Evolutionary conservation across 805 yeast genomes (phyloP).

Genomic region (Komagataella mondaviorum): DNA sequence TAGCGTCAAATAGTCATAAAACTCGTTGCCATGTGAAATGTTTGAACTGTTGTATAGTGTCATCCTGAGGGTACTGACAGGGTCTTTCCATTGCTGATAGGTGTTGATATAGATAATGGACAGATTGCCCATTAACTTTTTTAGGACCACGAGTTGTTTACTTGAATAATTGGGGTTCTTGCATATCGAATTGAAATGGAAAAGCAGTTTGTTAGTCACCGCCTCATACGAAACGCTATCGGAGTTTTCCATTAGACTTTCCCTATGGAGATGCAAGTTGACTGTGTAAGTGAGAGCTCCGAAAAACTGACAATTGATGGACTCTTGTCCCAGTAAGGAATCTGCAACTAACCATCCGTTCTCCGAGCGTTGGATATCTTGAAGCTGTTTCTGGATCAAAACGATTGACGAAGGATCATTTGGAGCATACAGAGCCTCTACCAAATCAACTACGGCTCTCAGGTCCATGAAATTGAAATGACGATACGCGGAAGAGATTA

Average conservation of each 20-base stretch:
- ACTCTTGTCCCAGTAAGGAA: slow-evolving; percentile 25
- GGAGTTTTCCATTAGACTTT: background rate
- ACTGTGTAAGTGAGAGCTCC: slow-evolving; percentile 77
- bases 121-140: slow-evolving; percentile 44
- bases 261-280: slow-evolving; percentile 16
- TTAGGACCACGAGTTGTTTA: slow-evolving; percentile 27
- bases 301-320: slow-evolving; percentile 48
- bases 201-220: background rate
- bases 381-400: slow-evolving; percentile 40
- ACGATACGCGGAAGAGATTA: background rate
- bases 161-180: background rate
- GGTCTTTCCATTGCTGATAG: slow-evolving; percentile 24
- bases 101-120: slow-evolving; percentile 31
- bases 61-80: slow-evolving; percentile 17
- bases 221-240: background rate
- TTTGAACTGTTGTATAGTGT: slow-evolving; percentile 4
- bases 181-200: background rate
- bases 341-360: slow-evolving; percentile 48
- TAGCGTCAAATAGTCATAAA: background rate
- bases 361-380: slow-evolving; percentile 39
- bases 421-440: slow-evolving; percentile 18
- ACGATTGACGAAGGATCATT: slow-evolving; percentile 23
- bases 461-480: background rate
- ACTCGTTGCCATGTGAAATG: background rate
- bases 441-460: background rate